Base-by-base conservation (phyloP, 2,329 filamentous ascomycete genomes). In the Colletotrichum sp. region DNA sequence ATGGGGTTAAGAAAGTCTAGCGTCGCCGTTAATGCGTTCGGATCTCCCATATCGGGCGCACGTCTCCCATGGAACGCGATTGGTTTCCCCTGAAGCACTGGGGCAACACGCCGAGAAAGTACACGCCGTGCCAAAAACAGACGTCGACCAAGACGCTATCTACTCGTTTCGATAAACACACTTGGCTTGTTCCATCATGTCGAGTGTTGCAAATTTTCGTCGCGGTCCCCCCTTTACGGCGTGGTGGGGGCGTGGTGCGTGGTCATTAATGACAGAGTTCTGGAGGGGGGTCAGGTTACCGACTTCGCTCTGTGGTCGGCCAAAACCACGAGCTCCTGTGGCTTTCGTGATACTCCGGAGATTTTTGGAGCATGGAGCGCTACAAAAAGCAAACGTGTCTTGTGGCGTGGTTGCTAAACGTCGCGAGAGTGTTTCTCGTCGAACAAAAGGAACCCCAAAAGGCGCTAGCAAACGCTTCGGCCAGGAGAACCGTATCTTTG, bases 231-330 rank as follows among this genome's bases (percentile, higher is more conserved):
- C 57, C 48, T 36, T 74, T 30, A 38, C 43, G 43, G n/a, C n/a
- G 28, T 52, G 67, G 72, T 71, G 72, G 72, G 16, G 67, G 65
- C 58, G 57, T 38, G 30, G 15, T 71, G 26, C 32, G 34, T 26
- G n/a, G 72, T 74, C 72, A 72, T 74, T 71, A 71, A 38, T 74
- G 67, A 74, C 67, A 74, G 67, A 61, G 18, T 67, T 72, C 61
- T 30, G 21, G 34, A 65, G n/a, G 58, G 16, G n/a, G 48, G 66
- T 26, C 34, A 34, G 60, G 67, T 24, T 28, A 55, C 58, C 30
- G 8, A 68, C 60, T 21, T 26, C 12, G 18, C n/a, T 58, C 60
- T 38, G 52, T 36, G 21, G n/a, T 9, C 21, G n/a, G 24, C 28
- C 67, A 38, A 36, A 24, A 48, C 36, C 36, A 65, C 60, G 28